Conservation (phyloP, 1,139 yeast genomes). For the Waltiozyma sp. region DNA sequence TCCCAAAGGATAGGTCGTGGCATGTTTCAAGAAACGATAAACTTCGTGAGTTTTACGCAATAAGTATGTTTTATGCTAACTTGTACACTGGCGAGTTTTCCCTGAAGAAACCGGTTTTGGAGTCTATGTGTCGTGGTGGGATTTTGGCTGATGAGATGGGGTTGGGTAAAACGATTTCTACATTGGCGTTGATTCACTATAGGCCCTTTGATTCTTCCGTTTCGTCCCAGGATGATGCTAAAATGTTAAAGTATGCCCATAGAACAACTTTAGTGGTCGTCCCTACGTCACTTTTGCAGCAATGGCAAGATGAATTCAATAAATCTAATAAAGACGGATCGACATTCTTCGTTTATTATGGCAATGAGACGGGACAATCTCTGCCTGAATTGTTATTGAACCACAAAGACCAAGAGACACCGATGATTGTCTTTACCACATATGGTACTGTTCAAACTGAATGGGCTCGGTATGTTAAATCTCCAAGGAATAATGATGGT, state of each 20-base stretch:
- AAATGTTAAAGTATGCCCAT: slow-evolving; percentile 40
- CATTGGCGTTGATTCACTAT: slow-evolving; percentile 61
- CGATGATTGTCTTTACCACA: slow-evolving; percentile 73
- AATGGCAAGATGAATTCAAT: slow-evolving; percentile 81
- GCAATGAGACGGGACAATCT: slow-evolving; percentile 34
- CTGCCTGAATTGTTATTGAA: slow-evolving; percentile 32
- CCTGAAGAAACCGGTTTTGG: slow-evolving; percentile 50
- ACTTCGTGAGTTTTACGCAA: slow-evolving; percentile 8
- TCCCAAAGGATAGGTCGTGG: slow-evolving; percentile 51
- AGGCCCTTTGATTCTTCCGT: slow-evolving; percentile 38
- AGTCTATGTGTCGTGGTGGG: slow-evolving; percentile 62
- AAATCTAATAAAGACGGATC: slow-evolving; percentile 39
- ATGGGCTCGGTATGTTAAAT: slow-evolving; percentile 26
- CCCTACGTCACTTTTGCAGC: slow-evolving; percentile 83
- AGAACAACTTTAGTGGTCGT: slow-evolving; percentile 72
- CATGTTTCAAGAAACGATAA: slow-evolving; percentile 16
- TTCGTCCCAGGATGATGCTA: slow-evolving; percentile 2
- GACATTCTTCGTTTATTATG: slow-evolving; percentile 58
- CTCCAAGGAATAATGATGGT: slow-evolving; percentile 2
- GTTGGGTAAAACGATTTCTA: slow-evolving; percentile 82
- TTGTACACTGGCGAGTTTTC: slow-evolving; percentile 77
- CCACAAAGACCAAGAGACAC: slow-evolving; percentile 38
- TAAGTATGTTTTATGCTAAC: slow-evolving; percentile 57
- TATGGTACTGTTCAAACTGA: slow-evolving; percentile 84
- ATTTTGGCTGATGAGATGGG: slow-evolving; percentile 98